Evolutionary conservation across 345 rosid genomes (phyloP).

Genomic region (Heritiera littoralis): DNA sequence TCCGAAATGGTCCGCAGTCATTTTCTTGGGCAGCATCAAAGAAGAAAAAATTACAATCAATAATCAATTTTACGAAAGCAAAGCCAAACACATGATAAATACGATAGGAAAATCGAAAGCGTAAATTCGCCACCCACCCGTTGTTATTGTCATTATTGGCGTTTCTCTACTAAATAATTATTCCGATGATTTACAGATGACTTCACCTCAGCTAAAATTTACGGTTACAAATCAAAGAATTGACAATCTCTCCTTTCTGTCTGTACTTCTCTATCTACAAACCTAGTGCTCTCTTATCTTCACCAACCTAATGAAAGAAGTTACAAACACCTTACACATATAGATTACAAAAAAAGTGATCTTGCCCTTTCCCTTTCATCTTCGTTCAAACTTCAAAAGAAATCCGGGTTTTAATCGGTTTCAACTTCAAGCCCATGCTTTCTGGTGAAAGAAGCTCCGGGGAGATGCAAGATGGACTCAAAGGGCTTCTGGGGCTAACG

Average conservation of each 20-base stretch:
- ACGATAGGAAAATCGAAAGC: background rate
- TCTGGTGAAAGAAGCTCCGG: slow-evolving; percentile 94
- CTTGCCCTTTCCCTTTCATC: background rate
- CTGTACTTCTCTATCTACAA: slow-evolving; percentile 37
- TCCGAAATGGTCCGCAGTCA: background rate
- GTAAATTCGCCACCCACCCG: background rate
- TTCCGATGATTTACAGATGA: slow-evolving; percentile 36
- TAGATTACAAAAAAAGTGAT: slow-evolving; percentile 23
- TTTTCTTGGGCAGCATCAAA: background rate
- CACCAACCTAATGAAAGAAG: slow-evolving; percentile 20
- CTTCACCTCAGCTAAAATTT: slow-evolving; percentile 21
- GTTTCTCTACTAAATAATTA: slow-evolving; percentile 23
- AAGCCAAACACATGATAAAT: background rate
- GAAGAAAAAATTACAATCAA: too few relatives aligned
- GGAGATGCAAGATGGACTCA: slow-evolving; percentile 75
- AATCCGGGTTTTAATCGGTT: slow-evolving; percentile 81
- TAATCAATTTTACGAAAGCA: background rate
- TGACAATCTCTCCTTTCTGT: slow-evolving; percentile 29
- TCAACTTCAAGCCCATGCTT: slow-evolving; percentile 95
- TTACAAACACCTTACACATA: slow-evolving; percentile 19
- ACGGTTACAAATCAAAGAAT: slow-evolving; percentile 34
- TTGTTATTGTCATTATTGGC: slow-evolving; percentile 24
- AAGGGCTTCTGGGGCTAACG: slow-evolving; percentile 85
- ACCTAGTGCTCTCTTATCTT: slow-evolving; percentile 14
- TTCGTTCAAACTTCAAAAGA: slow-evolving; percentile 21